Percentiles rank a stretch among this genome's conserved stretches.
phyloP scores from a whole-genome alignment of 2,329 filamentous ascomycete genomes.

The Pseudogymnoascus sp. region DNA sequence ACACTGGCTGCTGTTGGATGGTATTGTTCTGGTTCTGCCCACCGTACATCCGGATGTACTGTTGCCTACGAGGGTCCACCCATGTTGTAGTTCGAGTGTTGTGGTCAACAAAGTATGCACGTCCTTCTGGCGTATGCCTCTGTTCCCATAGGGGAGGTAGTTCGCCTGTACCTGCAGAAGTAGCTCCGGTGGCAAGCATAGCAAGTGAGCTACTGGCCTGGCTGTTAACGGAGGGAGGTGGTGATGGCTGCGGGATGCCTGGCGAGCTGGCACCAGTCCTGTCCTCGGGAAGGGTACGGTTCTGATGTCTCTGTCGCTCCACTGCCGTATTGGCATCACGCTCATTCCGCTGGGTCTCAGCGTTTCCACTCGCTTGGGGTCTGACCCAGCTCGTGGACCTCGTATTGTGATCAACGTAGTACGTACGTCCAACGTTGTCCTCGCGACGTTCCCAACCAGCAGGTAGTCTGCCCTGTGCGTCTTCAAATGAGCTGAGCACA shows the following conservation, averaged over 20 bases:
- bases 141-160: constrained; percentile 96
- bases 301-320: constrained; percentile 88
- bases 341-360: constrained; percentile 66
- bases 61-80: constrained; percentile 94
- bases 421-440: constrained; percentile 89
- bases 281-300: constrained; percentile 90
- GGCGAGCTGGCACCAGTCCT: constrained; percentile 89
- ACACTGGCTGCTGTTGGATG: constrained; percentile 96
- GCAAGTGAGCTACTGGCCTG: constrained; percentile 51
- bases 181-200: constrained; percentile 92
- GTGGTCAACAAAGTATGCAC: constrained; percentile 96
- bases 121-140: constrained; percentile 86
- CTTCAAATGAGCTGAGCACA: constrained; percentile 86
- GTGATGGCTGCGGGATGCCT: constrained; percentile 49
- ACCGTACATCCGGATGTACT: constrained; percentile 96
- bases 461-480: constrained; percentile 85
- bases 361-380: constrained; percentile 70
- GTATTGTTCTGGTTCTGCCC: constrained; percentile 81
- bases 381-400: constrained; percentile 94
- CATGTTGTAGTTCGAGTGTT: constrained; percentile 97
- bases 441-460: constrained; percentile 94
- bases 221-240: constrained; percentile 22
- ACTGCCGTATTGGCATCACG: constrained; percentile 87
- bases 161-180: constrained; percentile 88
- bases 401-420: constrained; percentile 98